These are phyloP conservation scores for Colletotrichum musicola DNA, from an alignment of 2,329 filamentous ascomycete genomes.

Conservation along the genomic window DNA sequence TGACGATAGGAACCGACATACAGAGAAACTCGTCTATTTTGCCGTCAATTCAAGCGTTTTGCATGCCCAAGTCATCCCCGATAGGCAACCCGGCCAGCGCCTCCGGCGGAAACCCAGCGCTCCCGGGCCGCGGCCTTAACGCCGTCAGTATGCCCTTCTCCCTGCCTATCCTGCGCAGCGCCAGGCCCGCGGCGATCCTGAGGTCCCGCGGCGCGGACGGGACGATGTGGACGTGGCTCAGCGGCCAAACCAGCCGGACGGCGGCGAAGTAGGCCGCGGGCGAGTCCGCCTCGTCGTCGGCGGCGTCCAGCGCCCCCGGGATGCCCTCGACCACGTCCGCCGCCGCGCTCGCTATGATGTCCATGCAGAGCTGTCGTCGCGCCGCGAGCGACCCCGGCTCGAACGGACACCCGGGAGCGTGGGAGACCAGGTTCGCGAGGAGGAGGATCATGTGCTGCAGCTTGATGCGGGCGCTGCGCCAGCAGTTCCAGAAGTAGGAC, in stretches of 20 bases:
- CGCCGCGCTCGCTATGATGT: slow-evolving; percentile 45
- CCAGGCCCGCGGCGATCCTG: slow-evolving; percentile 44
- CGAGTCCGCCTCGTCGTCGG: slow-evolving; percentile 43
- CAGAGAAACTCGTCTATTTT: background rate
- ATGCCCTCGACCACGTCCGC: slow-evolving; percentile 47
- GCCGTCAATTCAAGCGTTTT: background rate
- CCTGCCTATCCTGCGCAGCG: slow-evolving; percentile 50
- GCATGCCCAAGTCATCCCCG: slow-evolving; percentile 4
- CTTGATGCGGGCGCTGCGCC: slow-evolving; percentile 50
- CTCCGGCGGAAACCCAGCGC: background rate
- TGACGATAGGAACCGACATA: too few species aligned
- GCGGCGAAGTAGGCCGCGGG: slow-evolving; percentile 53
- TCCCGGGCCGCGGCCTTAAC: slow-evolving; percentile 38
- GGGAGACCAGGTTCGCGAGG: slow-evolving; percentile 52
- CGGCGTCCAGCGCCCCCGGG: slow-evolving; percentile 44
- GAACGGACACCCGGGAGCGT: slow-evolving; percentile 44
- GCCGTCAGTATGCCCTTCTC: slow-evolving; percentile 55
- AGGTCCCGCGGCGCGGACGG: slow-evolving; percentile 47
- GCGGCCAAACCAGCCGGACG: slow-evolving; percentile 54
- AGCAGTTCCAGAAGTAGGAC: slow-evolving; percentile 50
- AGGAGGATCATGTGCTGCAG: slow-evolving; percentile 49
- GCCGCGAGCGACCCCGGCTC: slow-evolving; percentile 43
- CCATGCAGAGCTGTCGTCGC: slow-evolving; percentile 46
- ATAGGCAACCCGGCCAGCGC: slow-evolving; percentile 20
- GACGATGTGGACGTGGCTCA: slow-evolving; percentile 48